Evolutionary conservation across 148 eudicot genomes (phyloP).

Genomic region (Rhododendron kiyosumense): DNA sequence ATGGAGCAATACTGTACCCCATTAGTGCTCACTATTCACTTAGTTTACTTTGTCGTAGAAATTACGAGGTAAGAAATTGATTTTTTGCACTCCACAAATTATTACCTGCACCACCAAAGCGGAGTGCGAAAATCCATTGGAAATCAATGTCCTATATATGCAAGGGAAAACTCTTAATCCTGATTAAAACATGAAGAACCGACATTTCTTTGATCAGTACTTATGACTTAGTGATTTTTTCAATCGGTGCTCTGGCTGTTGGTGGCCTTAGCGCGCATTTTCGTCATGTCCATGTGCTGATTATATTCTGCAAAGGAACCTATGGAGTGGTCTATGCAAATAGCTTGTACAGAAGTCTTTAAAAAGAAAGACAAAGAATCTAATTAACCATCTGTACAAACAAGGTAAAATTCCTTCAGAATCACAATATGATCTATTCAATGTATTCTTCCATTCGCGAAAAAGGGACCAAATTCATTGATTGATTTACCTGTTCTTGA

Average conservation of each 20-base stretch:
- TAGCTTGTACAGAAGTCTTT: neutral
- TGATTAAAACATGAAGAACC: too few relatives aligned
- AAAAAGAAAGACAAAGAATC: slow-evolving; percentile 2
- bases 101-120: neutral
- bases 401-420: neutral
- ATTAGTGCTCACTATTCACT: neutral
- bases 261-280: too few relatives aligned
- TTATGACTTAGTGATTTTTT: too few relatives aligned
- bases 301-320: neutral
- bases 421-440: neutral
- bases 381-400: neutral
- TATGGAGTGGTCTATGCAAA: neutral
- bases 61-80: too few relatives aligned
- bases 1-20: neutral
- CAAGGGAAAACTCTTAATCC: too few relatives aligned
- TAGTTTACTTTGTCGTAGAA: neutral
- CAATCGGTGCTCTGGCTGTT: too few relatives aligned
- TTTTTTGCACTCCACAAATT: neutral
- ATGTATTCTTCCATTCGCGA: neutral
- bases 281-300: neutral
- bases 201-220: neutral
- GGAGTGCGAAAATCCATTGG: too few relatives aligned
- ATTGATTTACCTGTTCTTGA: neutral
- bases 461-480: neutral
- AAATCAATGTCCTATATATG: too few relatives aligned